These are phyloP conservation scores for Aspergillus fumigatiaffinis DNA, from an alignment of 2,329 filamentous ascomycete genomes.

Conservation along the genomic window DNA sequence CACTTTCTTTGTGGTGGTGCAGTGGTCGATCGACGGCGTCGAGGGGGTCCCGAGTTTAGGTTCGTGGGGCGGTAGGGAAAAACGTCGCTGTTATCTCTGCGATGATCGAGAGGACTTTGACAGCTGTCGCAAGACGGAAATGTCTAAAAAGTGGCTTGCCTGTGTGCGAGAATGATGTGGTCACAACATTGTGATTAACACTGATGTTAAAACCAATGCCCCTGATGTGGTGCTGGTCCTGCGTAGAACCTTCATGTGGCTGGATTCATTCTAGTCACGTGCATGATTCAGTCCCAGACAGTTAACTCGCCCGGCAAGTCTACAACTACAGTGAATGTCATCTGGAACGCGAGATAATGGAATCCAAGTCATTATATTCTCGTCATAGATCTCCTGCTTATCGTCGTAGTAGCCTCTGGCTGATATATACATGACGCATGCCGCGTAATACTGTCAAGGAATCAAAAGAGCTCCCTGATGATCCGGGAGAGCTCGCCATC, in stretches of 20 bases:
- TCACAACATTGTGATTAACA: neutral
- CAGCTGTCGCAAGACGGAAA: neutral
- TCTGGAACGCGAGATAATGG: neutral
- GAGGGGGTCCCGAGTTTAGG: conserved; percentile 23
- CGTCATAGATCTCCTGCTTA: neutral
- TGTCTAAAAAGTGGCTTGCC: neutral
- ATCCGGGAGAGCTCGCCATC: conserved; percentile 59
- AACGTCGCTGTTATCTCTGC: neutral
- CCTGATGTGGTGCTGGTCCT: neutral
- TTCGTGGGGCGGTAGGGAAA: conserved; percentile 24
- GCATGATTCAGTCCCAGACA: neutral
- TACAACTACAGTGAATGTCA: neutral
- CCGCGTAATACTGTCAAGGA: neutral
- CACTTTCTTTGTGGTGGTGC: conserved; percentile 9
- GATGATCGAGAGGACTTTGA: neutral
- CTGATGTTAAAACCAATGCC: neutral
- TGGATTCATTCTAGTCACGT: conserved; percentile 3
- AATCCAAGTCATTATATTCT: neutral
- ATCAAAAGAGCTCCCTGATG: conserved; percentile 56
- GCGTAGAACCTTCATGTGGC: neutral
- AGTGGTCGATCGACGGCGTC: conserved; percentile 19
- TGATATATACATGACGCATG: neutral
- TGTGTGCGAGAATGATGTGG: neutral
- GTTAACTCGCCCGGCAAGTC: neutral
- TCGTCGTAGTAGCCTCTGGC: neutral